phyloP scores from a whole-genome alignment of 768 basidiomycete genomes.

The Leccinum disarticulatum region DNA sequence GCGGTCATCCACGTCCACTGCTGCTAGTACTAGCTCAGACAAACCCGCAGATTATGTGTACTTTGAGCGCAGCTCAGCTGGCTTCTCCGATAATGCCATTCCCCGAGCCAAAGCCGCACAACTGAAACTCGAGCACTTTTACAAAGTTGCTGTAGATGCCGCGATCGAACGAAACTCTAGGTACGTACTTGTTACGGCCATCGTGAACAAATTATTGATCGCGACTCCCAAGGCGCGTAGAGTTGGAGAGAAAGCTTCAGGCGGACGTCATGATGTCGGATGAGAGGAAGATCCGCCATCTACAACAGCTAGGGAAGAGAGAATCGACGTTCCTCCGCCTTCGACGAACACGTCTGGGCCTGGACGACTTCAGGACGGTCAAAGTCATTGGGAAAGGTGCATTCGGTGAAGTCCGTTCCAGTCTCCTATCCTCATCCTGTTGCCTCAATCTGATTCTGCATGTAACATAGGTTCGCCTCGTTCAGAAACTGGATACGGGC shows the following conservation, averaged over 20 bases:
- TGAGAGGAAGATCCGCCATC: slow-evolving; percentile 82
- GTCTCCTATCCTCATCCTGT: background rate
- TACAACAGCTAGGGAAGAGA: slow-evolving; percentile 81
- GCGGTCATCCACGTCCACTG: slow-evolving; percentile 23
- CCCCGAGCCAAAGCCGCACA: slow-evolving; percentile 89
- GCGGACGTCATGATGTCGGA: slow-evolving; percentile 69
- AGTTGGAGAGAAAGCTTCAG: slow-evolving; percentile 79
- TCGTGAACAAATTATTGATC: slow-evolving; percentile 3
- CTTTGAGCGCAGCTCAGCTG: slow-evolving; percentile 78
- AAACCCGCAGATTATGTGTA: slow-evolving; percentile 79
- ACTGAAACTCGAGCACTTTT: slow-evolving; percentile 94
- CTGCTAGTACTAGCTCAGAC: slow-evolving; percentile 20
- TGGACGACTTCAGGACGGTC: slow-evolving; percentile 93
- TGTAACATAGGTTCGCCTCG: slow-evolving; percentile 68
- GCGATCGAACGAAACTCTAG: slow-evolving; percentile 93
- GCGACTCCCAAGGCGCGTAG: slow-evolving; percentile 63
- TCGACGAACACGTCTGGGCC: slow-evolving; percentile 82
- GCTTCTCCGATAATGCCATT: slow-evolving; percentile 78
- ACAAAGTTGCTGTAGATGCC: slow-evolving; percentile 94
- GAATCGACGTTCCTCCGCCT: slow-evolving; percentile 88
- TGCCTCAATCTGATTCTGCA: background rate
- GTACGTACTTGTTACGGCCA: slow-evolving; percentile 39
- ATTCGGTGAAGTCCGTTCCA: slow-evolving; percentile 81
- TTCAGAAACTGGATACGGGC: slow-evolving; percentile 95
- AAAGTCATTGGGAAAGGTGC: slow-evolving; percentile 99